These are phyloP conservation scores for Pichia paraexigua DNA, from an alignment of 805 yeast species.

Conservation along the genomic window DNA sequence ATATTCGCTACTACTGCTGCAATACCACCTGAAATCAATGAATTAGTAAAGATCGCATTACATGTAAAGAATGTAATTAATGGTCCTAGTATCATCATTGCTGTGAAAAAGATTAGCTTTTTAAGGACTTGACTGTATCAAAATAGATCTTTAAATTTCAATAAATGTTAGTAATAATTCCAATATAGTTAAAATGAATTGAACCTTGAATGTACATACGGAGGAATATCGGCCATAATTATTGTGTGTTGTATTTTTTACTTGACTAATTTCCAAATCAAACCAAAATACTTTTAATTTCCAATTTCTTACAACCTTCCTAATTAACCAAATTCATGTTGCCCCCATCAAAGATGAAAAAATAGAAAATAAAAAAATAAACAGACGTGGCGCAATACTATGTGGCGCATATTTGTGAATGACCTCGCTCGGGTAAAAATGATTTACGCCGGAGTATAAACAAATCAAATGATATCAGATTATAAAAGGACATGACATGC, in stretches of 20 bases:
- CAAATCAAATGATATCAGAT: not conserved
- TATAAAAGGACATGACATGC: not conserved
- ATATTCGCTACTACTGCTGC: slow-evolving; percentile 72
- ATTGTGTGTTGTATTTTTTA: not conserved
- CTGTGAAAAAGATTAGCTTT: slow-evolving; percentile 67
- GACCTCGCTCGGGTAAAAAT: not conserved
- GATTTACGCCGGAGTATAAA: not conserved
- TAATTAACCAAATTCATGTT: not conserved
- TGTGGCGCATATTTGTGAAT: not conserved
- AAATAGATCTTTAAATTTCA: not conserved
- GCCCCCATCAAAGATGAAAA: not conserved
- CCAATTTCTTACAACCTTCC: not conserved
- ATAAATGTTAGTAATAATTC: not conserved
- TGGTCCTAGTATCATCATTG: slow-evolving; percentile 67
- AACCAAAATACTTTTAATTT: not conserved
- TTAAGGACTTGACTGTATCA: slow-evolving; percentile 46
- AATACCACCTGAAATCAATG: slow-evolving; percentile 69
- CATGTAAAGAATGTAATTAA: slow-evolving; percentile 49
- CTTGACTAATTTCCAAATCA: not conserved
- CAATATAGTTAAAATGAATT: too few relatives aligned
- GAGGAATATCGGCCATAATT: slow-evolving; percentile 30
- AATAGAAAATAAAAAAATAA: not conserved
- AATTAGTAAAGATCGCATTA: slow-evolving; percentile 32
- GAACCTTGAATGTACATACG: slow-evolving; percentile 21
- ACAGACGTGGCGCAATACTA: not conserved